These are phyloP conservation scores for Deakozyma indianensis DNA, from an alignment of 805 yeast genomes.

Conservation along the genomic window DNA sequence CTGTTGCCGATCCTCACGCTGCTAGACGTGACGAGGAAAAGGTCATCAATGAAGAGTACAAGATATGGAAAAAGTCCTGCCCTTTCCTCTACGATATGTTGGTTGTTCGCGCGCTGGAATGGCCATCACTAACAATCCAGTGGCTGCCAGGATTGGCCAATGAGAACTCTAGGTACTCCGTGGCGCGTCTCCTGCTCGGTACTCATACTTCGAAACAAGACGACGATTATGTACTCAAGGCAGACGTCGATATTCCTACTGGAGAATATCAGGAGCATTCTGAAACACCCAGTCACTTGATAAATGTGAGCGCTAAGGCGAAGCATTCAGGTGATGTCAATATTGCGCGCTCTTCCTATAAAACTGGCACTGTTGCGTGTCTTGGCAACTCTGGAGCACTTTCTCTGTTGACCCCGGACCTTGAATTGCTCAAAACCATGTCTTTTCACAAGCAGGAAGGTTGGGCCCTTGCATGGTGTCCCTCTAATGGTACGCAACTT, in stretches of 20 bases:
- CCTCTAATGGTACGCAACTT: conserved; percentile 26
- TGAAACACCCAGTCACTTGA: conserved; percentile 8
- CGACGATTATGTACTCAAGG: conserved; percentile 31
- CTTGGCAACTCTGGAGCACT: conserved; percentile 30
- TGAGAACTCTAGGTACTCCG: conserved; percentile 13
- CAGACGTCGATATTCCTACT: conserved; percentile 23
- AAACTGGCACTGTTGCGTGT: conserved; percentile 35
- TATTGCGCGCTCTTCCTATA: conserved; percentile 40
- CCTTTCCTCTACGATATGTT: conserved; percentile 44
- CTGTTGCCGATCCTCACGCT: not conserved
- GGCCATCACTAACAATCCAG: conserved; percentile 50
- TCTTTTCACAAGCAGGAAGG: conserved; percentile 55
- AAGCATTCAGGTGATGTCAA: conserved; percentile 55
- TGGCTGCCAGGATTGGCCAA: conserved; percentile 38
- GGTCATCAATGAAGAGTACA: conserved; percentile 27
- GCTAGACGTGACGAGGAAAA: conserved; percentile 4
- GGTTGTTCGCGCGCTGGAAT: conserved; percentile 36
- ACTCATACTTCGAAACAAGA: conserved; percentile 47
- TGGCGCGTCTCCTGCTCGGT: conserved; percentile 42
- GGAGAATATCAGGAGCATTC: conserved; percentile 5
- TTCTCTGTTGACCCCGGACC: conserved; percentile 15
- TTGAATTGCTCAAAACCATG: conserved; percentile 18
- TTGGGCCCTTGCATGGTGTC: conserved; percentile 56
- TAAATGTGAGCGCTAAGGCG: conserved; percentile 35
- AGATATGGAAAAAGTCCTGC: conserved; percentile 50